phyloP scores from a whole-genome alignment of 805 yeast genomes.

The Metschnikowia lunata region DNA sequence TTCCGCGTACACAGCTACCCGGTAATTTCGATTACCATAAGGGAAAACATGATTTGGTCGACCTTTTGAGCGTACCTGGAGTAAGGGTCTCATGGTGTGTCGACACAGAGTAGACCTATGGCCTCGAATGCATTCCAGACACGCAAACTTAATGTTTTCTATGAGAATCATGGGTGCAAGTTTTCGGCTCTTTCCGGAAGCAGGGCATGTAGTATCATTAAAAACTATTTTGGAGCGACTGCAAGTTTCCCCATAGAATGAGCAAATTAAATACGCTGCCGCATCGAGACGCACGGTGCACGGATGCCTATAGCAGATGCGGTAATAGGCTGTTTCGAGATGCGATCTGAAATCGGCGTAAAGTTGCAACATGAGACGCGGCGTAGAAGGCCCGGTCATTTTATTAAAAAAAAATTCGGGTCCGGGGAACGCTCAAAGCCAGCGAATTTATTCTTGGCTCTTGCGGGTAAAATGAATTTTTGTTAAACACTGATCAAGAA shows the following conservation, averaged over 20 bases:
- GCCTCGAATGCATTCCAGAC: conserved; percentile 86
- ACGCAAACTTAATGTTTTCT: conserved; percentile 76
- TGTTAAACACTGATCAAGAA: too few species aligned
- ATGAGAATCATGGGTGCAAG: conserved; percentile 63
- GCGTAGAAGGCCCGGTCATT: neutral
- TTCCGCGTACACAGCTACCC: conserved; percentile 58
- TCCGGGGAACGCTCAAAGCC: neutral
- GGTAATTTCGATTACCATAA: conserved; percentile 44
- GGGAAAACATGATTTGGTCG: conserved; percentile 62
- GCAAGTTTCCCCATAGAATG: conserved; percentile 7
- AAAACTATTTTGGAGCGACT: neutral
- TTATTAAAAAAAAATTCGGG: neutral
- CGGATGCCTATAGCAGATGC: neutral
- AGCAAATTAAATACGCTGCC: conserved; percentile 6
- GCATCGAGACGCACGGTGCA: conserved; percentile 3
- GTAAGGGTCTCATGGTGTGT: conserved; percentile 73
- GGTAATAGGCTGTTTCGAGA: conserved; percentile 1
- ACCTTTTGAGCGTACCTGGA: conserved; percentile 87
- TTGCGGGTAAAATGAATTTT: neutral
- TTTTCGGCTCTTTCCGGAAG: neutral
- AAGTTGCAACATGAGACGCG: neutral
- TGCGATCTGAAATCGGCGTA: conserved; percentile 9
- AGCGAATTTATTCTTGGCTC: neutral
- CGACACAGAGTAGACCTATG: conserved; percentile 86
- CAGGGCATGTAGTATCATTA: neutral